Conservation (phyloP, 1,139 yeast genomes). For the Zhuliangozyma parablackwelliae region DNA sequence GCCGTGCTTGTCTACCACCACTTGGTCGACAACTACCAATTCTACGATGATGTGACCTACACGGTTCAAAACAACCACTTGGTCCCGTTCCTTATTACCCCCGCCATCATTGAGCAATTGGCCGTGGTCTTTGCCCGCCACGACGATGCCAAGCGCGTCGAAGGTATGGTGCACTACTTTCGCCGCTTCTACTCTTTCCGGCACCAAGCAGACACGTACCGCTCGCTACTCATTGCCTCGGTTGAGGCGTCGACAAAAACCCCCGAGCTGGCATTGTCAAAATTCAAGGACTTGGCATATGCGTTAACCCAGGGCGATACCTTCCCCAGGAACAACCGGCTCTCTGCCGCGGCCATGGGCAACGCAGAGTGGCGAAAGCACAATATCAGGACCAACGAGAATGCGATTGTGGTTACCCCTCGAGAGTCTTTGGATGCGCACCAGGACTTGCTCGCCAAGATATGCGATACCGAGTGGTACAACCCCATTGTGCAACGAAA, state of each 20-base stretch:
- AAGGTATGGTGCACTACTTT: constrained; percentile 32
- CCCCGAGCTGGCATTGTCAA: constrained; percentile 22
- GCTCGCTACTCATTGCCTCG: constrained; percentile 20
- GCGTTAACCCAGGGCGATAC: constrained; percentile 12
- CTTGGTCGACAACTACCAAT: constrained; percentile 23
- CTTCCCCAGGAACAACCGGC: neutral
- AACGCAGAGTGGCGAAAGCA: constrained; percentile 23
- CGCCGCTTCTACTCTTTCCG: constrained; percentile 35
- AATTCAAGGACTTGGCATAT: constrained; percentile 19
- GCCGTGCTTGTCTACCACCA: constrained; percentile 35
- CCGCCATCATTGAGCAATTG: constrained; percentile 20
- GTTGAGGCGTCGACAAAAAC: constrained; percentile 21
- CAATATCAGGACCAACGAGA: constrained; percentile 16
- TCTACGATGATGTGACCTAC: constrained; percentile 15
- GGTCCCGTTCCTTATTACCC: constrained; percentile 31
- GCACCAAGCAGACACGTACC: constrained; percentile 25
- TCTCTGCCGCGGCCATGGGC: neutral
- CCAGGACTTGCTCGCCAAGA: constrained; percentile 12
- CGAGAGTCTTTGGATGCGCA: constrained; percentile 14
- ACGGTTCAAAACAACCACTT: constrained; percentile 17
- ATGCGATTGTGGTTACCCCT: constrained; percentile 5
- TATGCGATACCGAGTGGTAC: constrained; percentile 13
- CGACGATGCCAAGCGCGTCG: constrained; percentile 21
- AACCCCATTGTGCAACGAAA: constrained; percentile 27
- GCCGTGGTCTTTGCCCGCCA: constrained; percentile 27